phyloP scores from a whole-genome alignment of 2,329 filamentous ascomycete genomes.

The Botryotinia convoluta region DNA sequence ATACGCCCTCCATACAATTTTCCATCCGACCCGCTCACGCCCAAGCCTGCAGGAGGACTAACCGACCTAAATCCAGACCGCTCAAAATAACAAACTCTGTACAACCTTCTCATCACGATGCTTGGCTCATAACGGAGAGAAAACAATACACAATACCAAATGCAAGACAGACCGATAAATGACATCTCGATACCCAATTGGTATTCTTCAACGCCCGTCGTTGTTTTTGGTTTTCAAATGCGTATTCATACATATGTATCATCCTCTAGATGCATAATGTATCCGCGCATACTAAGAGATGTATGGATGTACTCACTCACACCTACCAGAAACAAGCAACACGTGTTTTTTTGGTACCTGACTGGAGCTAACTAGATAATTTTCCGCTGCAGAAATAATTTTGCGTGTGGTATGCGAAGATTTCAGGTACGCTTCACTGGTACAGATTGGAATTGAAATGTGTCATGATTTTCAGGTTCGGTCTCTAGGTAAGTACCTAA shows the following conservation, averaged over 20 bases:
- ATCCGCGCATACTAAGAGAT: not conserved
- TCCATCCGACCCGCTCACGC: not conserved
- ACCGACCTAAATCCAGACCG: not conserved
- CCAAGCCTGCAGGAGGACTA: not conserved
- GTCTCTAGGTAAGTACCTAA: not conserved
- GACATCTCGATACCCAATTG: not conserved
- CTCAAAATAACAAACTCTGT: not conserved
- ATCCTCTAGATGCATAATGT: not conserved
- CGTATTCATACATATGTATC: not conserved
- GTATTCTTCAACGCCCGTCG: not conserved
- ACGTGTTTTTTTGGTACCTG: not conserved
- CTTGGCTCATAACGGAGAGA: not conserved
- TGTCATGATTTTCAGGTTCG: not conserved
- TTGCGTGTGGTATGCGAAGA: not conserved
- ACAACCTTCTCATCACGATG: not conserved
- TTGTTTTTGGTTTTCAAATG: not conserved
- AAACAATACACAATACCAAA: not conserved
- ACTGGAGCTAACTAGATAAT: not conserved
- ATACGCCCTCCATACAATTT: not conserved
- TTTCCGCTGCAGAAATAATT: not conserved
- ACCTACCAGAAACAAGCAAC: not conserved
- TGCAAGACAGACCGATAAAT: not conserved
- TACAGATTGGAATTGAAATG: not conserved
- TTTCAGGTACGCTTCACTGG: not conserved
- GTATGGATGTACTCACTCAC: not conserved